Evolutionary conservation across 2,329 filamentous ascomycete genomes (phyloP).

Genomic region (Nakataea oryzae): DNA sequence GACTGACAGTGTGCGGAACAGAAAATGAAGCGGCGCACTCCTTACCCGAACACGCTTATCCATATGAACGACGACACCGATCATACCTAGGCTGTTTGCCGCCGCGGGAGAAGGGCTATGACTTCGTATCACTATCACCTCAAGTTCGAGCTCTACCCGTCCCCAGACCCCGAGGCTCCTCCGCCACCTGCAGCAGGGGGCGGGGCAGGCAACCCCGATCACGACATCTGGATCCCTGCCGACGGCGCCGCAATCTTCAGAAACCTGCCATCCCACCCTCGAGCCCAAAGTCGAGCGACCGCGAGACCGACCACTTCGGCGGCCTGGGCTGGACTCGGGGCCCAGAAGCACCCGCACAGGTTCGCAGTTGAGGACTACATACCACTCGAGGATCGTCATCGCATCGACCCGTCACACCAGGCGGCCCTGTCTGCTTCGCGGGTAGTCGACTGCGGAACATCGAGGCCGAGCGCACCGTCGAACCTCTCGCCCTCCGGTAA

Average conservation of each 20-base stretch:
- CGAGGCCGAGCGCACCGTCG: conserved; percentile 20
- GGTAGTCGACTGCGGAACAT: conserved; percentile 41
- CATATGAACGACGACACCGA: not conserved
- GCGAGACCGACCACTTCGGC: conserved; percentile 7
- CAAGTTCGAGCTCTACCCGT: conserved; percentile 54
- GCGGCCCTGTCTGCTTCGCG: conserved; percentile 4
- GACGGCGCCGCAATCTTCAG: conserved; percentile 41
- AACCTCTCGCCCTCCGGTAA: conserved; percentile 14
- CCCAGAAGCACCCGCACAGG: not conserved
- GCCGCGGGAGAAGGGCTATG: conserved; percentile 29
- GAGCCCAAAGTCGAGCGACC: conserved; percentile 2
- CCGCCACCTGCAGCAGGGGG: conserved; percentile 2
- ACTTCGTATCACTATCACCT: conserved; percentile 55
- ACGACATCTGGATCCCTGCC: conserved; percentile 38
- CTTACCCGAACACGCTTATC: not conserved
- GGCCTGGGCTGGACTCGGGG: conserved; percentile 1
- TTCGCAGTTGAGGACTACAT: conserved; percentile 3
- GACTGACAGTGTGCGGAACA: not conserved
- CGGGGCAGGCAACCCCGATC: not conserved
- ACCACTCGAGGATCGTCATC: not conserved
- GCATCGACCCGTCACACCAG: conserved; percentile 1
- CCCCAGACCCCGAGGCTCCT: conserved; percentile 22
- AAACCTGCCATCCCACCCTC: conserved; percentile 40
- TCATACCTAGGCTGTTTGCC: conserved; percentile 2
- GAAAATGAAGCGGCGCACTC: not conserved